Conservation (phyloP, 352 stramenopile species). For the Pythium chondricola region DNA sequence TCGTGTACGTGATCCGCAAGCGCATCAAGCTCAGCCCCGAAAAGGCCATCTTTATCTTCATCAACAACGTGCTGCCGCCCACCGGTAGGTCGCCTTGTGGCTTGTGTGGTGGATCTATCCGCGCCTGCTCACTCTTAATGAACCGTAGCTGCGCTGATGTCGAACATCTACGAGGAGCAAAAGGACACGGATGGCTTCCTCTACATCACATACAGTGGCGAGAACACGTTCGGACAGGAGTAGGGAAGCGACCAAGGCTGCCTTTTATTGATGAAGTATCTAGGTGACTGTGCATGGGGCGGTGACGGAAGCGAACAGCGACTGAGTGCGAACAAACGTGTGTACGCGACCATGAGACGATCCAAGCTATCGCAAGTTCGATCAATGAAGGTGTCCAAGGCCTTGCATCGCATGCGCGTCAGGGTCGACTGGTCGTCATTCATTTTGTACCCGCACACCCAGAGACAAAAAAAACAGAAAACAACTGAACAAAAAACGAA, state of each 20-base stretch:
- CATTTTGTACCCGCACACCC: conserved; percentile 1
- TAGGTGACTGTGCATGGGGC: conserved; percentile 22
- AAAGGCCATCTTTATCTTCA: conserved; percentile 98
- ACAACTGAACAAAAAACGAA: neutral
- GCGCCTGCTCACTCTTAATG: neutral
- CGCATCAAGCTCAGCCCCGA: conserved; percentile 97
- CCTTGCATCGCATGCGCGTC: too few species aligned
- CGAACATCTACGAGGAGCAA: conserved; percentile 99
- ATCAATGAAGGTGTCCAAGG: too few species aligned
- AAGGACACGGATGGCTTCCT: conserved; percentile 99
- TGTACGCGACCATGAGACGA: too few species aligned
- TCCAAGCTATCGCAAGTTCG: too few species aligned
- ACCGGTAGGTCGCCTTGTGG: conserved; percentile 58
- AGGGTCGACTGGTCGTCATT: too few species aligned
- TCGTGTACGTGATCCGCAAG: conserved; percentile 99
- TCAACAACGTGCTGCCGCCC: conserved; percentile 97
- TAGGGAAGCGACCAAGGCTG: conserved; percentile 5
- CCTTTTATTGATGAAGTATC: conserved; percentile 19
- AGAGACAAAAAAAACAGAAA: conserved; percentile 1
- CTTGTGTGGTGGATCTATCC: neutral
- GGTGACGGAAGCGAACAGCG: conserved; percentile 1
- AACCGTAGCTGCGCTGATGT: conserved; percentile 98
- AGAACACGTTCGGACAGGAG: conserved; percentile 97
- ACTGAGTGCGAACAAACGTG: too few species aligned
- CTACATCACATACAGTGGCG: conserved; percentile 99